Percentiles rank a stretch among this genome's conserved stretches.
Conservation (phyloP, 2,329 filamentous ascomycete genomes). For the Fusarium coicis region DNA sequence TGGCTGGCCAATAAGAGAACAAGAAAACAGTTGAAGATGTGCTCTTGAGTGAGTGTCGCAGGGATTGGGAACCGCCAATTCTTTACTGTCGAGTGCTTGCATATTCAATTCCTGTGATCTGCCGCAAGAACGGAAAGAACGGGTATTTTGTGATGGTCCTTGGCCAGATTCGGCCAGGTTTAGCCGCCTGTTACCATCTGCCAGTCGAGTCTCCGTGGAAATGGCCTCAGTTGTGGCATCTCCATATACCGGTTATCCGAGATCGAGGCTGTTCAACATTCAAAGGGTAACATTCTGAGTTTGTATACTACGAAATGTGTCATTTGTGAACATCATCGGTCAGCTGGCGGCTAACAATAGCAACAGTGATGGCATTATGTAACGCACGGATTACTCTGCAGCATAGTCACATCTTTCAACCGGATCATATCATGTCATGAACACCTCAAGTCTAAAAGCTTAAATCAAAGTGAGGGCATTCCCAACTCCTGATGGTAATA, state of each 20-base stretch:
- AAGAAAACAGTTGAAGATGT: constrained; percentile 27
- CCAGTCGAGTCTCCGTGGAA: constrained; percentile 29
- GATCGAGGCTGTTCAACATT: neutral
- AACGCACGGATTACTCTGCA: neutral
- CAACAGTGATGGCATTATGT: neutral
- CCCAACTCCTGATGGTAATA: neutral
- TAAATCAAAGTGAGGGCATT: constrained; percentile 24
- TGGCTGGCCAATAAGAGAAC: constrained; percentile 40
- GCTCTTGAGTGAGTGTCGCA: constrained; percentile 19
- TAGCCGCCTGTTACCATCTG: constrained; percentile 30
- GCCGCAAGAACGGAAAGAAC: neutral
- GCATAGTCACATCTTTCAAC: neutral
- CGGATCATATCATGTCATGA: neutral
- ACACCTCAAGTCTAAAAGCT: neutral
- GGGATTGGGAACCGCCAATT: constrained; percentile 18
- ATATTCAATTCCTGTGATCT: constrained; percentile 25
- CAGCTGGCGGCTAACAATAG: neutral
- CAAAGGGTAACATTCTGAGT: neutral
- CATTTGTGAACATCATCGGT: neutral
- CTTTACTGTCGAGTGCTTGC: constrained; percentile 25
- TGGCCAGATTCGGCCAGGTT: constrained; percentile 20
- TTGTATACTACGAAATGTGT: neutral
- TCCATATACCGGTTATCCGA: neutral
- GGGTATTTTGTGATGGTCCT: neutral
- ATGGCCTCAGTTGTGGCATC: constrained; percentile 28